phyloP scores from a whole-genome alignment of 441 rosid species.

The Populus hybrid region DNA sequence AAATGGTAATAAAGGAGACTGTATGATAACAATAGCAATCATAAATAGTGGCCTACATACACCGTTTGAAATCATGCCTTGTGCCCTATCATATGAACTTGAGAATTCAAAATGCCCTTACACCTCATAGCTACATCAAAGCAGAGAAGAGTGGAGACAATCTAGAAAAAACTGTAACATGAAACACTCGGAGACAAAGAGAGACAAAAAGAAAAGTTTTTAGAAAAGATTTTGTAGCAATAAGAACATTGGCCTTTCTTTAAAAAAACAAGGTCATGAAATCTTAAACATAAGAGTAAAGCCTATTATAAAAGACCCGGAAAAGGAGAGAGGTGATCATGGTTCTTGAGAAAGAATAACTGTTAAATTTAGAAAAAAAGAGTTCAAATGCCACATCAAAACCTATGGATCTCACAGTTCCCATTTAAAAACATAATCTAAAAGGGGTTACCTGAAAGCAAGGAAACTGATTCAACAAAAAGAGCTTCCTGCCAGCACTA shows the following conservation, averaged over 20 bases:
- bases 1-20: neutral
- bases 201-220: neutral
- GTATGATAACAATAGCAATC: neutral
- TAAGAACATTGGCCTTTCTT: too few relatives aligned
- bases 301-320: neutral
- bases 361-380: neutral
- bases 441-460: constrained; percentile 26
- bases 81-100: neutral
- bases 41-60: neutral
- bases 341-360: neutral
- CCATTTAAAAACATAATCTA: constrained; percentile 5
- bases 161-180: too few relatives aligned
- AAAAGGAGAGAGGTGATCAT: neutral
- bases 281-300: neutral
- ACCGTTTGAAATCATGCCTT: neutral
- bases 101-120: neutral
- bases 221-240: too few relatives aligned
- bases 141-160: neutral
- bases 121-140: too few relatives aligned
- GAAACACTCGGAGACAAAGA: neutral
- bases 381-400: neutral
- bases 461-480: constrained; percentile 3
- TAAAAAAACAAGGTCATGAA: too few relatives aligned
- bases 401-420: constrained; percentile 25
- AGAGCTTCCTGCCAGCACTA: constrained; percentile 17